Percentiles rank a stretch among this genome's conserved stretches.
These are phyloP conservation scores for Cryomyces minteri DNA, from an alignment of 495 filamentous ascomycete species.

Conservation along the genomic window DNA sequence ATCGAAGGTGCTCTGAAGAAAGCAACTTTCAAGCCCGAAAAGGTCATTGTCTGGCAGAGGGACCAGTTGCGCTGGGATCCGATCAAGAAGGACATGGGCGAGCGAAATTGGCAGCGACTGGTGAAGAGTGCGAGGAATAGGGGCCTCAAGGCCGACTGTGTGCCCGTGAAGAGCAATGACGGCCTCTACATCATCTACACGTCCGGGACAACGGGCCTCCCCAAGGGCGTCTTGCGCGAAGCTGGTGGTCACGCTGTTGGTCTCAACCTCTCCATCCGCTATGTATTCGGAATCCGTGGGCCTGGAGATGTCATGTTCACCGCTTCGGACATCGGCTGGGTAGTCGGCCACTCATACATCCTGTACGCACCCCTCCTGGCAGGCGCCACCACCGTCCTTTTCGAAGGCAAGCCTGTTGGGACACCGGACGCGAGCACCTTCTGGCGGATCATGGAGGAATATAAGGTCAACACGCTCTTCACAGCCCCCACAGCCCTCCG, in stretches of 20 bases:
- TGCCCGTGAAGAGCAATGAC: slow-evolving; percentile 61
- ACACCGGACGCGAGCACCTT: slow-evolving; percentile 76
- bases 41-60: slow-evolving; percentile 62
- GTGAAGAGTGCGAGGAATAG: slow-evolving; percentile 47
- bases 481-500: slow-evolving; percentile 78
- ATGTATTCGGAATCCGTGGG: slow-evolving; percentile 61
- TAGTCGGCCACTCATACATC: slow-evolving; percentile 28
- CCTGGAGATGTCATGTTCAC: slow-evolving; percentile 74
- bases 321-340: slow-evolving; percentile 30
- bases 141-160: slow-evolving; percentile 44
- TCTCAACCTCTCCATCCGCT: slow-evolving; percentile 56
- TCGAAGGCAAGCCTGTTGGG: slow-evolving; percentile 82
- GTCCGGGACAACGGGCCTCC: slow-evolving; percentile 64
- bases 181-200: slow-evolving; percentile 87
- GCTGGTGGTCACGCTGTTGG: slow-evolving; percentile 82
- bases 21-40: slow-evolving; percentile 15
- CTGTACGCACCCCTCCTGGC: slow-evolving; percentile 69
- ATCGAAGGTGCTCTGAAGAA: slow-evolving; percentile 28
- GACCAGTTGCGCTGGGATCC: slow-evolving; percentile 58
- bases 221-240: slow-evolving; percentile 75
- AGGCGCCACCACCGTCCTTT: slow-evolving; percentile 73
- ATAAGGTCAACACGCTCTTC: slow-evolving; percentile 67
- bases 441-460: slow-evolving; percentile 71
- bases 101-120: slow-evolving; percentile 65
- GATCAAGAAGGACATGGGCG: slow-evolving; percentile 38